A percentile compares a stretch with the other conserved stretches of the same genome.
These are phyloP conservation scores for Abelmoschus esculentus DNA, from an alignment of 345 rosid species.

Conservation along the genomic window DNA sequence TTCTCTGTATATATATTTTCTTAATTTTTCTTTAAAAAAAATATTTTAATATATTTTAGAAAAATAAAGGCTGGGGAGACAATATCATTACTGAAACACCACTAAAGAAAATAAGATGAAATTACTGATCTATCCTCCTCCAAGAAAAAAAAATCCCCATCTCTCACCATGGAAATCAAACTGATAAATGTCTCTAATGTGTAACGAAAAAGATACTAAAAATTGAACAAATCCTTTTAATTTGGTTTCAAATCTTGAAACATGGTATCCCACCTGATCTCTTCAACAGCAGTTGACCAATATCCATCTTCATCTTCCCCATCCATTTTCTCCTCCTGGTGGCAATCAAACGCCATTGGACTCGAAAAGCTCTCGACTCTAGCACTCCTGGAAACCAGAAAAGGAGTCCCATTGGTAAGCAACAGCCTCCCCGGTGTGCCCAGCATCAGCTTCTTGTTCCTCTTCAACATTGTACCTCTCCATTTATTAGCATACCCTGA, in stretches of 20 bases:
- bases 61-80: slow-evolving; percentile 26
- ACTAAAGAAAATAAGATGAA: slow-evolving; percentile 9
- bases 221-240: slow-evolving; percentile 17
- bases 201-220: neutral
- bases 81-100: slow-evolving; percentile 29
- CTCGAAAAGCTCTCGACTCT: slow-evolving; percentile 39
- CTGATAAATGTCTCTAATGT: neutral
- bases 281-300: slow-evolving; percentile 51
- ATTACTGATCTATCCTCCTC: neutral
- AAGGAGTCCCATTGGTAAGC: slow-evolving; percentile 58
- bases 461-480: slow-evolving; percentile 64
- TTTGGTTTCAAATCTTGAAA: slow-evolving; percentile 89
- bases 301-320: slow-evolving; percentile 29
- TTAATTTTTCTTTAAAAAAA: too few species aligned
- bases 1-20: too few species aligned
- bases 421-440: slow-evolving; percentile 37
- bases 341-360: slow-evolving; percentile 39
- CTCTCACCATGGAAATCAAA: slow-evolving; percentile 43
- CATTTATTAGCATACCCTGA: slow-evolving; percentile 35
- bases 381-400: slow-evolving; percentile 21
- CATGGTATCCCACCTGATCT: slow-evolving; percentile 87
- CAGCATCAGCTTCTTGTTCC: slow-evolving; percentile 44
- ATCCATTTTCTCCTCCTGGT: slow-evolving; percentile 23
- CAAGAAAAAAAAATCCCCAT: slow-evolving; percentile 22
- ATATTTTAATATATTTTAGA: too few species aligned